phyloP scores from a whole-genome alignment of 345 rosid genomes.

The Reutealis trisperma region DNA sequence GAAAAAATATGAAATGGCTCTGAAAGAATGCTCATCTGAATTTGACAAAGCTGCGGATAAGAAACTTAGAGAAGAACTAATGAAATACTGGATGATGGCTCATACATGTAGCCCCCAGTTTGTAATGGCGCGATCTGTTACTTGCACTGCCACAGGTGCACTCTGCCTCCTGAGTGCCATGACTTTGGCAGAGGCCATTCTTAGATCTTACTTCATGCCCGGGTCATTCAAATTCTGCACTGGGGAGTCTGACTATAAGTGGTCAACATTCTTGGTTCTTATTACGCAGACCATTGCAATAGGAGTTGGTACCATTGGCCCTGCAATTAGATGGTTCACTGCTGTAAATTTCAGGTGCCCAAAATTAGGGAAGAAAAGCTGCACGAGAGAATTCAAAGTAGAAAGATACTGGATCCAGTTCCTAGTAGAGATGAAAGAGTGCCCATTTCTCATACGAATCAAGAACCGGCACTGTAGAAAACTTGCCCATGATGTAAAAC shows the following conservation, averaged over 20 bases:
- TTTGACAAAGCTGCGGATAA: conserved; percentile 31
- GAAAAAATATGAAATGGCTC: conserved; percentile 55
- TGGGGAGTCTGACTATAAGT: conserved; percentile 77
- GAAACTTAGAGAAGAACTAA: conserved; percentile 55
- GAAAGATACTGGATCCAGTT: conserved; percentile 70
- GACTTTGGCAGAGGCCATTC: conserved; percentile 64
- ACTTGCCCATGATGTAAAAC: conserved; percentile 37
- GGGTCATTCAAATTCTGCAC: conserved; percentile 56
- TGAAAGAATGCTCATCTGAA: conserved; percentile 46
- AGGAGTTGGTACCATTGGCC: conserved; percentile 64
- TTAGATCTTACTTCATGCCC: conserved; percentile 58
- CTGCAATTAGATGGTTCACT: conserved; percentile 70
- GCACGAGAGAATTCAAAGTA: conserved; percentile 39
- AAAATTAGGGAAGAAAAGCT: conserved; percentile 30
- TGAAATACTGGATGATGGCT: conserved; percentile 90
- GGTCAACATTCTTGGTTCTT: conserved; percentile 64
- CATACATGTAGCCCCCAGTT: conserved; percentile 84
- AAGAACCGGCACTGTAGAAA: conserved; percentile 49
- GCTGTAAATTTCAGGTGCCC: conserved; percentile 80
- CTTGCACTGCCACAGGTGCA: conserved; percentile 81
- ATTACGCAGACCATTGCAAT: conserved; percentile 62
- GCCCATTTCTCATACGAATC: conserved; percentile 44
- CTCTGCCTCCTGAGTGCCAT: conserved; percentile 60
- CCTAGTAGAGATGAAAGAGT: conserved; percentile 65
- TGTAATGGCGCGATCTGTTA: conserved; percentile 75